Evolutionary conservation across 1,284 basidiomycete species (phyloP), one percentile per base, ranked within the genome.

Genomic region (Leccinum ponderosum): DNA sequence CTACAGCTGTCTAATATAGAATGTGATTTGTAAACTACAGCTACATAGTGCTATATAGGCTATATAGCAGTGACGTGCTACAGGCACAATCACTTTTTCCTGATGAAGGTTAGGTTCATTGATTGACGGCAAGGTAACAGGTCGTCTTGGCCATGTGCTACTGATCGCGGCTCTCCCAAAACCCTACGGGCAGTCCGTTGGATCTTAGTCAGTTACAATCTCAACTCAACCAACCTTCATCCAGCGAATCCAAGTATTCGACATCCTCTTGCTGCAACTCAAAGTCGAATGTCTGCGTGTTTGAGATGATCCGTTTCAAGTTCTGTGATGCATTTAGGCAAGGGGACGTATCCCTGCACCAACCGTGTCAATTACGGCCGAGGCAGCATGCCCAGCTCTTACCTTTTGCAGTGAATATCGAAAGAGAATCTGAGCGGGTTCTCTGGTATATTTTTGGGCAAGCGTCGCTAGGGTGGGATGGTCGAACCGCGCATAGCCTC

Each of bases 341-440:
- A 75, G 1, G 85, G 83, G 39, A 87, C 75, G 66, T 78, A 86
- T 25, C 81, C 81, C 82, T 85, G 29, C 37, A 12, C 42, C 51
- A 39, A 27, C 44, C 11, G 14, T 33, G 11, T 42, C 35, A 56
- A 55, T 47, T 17, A 53, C 17, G 35, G 51, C 35, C 14, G 22
- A 56, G 7, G 39, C 9, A 35, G 53, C 35, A 50, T 29, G 25
- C 12, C 57, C 54, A 52, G 64, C 42, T 44, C 58, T 48, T 68
- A 88, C 89, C 85, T 90, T 83, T 80, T 91, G 91, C n/a, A 95
- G 73, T 12, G 85, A 89, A 78, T 58, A 71, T 64, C 69, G 63
- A 50, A 93, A 77, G 50, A 94, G 20, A 50, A 95, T 77, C 68
- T 93, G 90, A 1, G 87, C 84, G 14, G 85, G 78, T 48, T 14